A percentile compares a stretch with the other conserved stretches of the same genome.
These are phyloP conservation scores for Closterium sp. DNA, from an alignment of 139 green algal genomes.

Conservation along the genomic window DNA sequence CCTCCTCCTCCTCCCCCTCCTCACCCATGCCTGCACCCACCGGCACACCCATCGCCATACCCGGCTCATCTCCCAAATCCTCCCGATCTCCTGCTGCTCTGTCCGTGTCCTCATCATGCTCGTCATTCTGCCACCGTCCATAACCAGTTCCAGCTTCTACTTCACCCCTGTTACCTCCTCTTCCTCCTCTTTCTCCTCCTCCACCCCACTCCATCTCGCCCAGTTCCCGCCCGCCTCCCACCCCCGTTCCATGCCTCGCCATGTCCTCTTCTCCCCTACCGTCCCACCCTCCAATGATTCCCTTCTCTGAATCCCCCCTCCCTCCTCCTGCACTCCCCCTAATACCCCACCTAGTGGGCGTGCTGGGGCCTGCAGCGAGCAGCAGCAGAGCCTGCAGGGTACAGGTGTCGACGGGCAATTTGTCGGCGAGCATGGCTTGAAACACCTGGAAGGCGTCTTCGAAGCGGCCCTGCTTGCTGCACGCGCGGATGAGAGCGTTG, in stretches of 20 bases:
- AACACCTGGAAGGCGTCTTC: neutral
- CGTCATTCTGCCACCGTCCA: neutral
- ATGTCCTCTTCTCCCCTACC: neutral
- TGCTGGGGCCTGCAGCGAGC: neutral
- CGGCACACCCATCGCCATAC: neutral
- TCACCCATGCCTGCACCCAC: no score
- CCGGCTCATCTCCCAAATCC: neutral
- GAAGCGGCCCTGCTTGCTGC: neutral
- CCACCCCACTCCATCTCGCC: no score
- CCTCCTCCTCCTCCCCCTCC: neutral
- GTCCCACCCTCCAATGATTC: no score
- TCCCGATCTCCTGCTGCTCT: neutral
- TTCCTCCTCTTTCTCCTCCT: neutral
- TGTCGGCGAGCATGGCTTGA: neutral
- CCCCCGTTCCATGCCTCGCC: neutral
- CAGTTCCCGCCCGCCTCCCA: neutral
- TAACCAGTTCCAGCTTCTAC: neutral
- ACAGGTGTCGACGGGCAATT: neutral
- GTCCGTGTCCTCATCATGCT: neutral
- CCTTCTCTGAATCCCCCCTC: no score
- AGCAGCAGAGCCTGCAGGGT: neutral
- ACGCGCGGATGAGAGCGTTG: neutral
- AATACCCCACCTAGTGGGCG: neutral
- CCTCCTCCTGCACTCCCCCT: neutral
- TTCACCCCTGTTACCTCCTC: neutral